Base-by-base conservation (phyloP, 768 basidiomycete species). In the Glaciozyma martinii region DNA sequence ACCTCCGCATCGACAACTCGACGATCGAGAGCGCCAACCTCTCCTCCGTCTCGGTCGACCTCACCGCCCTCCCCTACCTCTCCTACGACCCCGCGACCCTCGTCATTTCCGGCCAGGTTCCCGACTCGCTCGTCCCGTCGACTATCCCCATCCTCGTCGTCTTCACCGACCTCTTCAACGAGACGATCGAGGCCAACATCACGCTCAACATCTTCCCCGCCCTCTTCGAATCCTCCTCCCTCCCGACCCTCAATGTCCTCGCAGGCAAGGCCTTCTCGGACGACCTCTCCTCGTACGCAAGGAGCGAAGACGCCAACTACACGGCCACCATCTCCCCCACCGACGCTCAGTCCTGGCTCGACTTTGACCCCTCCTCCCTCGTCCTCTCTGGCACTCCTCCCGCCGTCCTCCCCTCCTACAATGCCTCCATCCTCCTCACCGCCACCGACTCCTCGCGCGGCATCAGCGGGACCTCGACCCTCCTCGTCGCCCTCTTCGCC, bases 191-290 rank as follows among this genome's bases (percentile, higher is more conserved):
- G 25, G 84, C 86, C 25, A 84, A 80, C 67, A 78, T 93, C 42
- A 79, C 82, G 3, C 72, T 97, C 66, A 82, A 82, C 32, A 75
- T 89, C 27, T 83, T 86, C 13, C 81, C 86, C 5, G 87, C 89
- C 5, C 88, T 83, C 75, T 94, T 95, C 78, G 78, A 81, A 16
- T 19, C 59, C 23, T 40, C 68, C 12, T 19, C 52, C 1, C 57
- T 74, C 15, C 72, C 71, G 0, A 33, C 49, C n/a, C 47, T 71
- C 65, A 59, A 66, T 59, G 66, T 74, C 59, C 42, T 59, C 29
- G 56, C 52, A 19, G 71, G 68, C 30, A 56, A 65, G 42, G 10
- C 27, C 3, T 74, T 73, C 71, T 40, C 47, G 32, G 56, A 67
- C 42, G 57, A 66, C 59, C 68, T 74, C 49, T 37, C 47, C 3